A percentile compares a stretch with the other conserved stretches of the same genome.
These are phyloP conservation scores for Backusella macrospora DNA, from an alignment of 192 early-diverging fungal species.

Conservation along the genomic window DNA sequence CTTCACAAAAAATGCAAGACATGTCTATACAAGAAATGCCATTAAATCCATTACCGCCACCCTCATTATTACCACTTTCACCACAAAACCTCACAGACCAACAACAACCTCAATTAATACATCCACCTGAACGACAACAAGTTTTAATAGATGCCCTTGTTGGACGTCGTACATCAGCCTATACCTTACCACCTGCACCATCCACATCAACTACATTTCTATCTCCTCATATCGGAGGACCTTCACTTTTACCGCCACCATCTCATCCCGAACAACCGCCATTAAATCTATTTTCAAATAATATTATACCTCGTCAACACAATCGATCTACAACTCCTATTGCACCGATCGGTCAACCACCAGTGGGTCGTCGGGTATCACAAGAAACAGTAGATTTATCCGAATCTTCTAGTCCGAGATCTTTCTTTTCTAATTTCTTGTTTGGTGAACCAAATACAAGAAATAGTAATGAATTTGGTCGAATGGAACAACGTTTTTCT, in stretches of 20 bases:
- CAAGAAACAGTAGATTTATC: not conserved
- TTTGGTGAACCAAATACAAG: conserved; percentile 20
- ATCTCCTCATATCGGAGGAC: not conserved
- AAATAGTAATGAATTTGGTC: not conserved
- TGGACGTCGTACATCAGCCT: not conserved
- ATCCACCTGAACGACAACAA: conserved; percentile 15
- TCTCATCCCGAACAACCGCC: not conserved
- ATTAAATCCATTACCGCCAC: not conserved
- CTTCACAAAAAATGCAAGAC: not conserved
- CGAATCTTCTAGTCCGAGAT: not conserved
- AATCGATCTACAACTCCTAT: not conserved
- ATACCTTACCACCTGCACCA: not conserved
- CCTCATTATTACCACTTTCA: not conserved
- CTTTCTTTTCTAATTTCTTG: conserved; percentile 35
- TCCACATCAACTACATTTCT: not conserved
- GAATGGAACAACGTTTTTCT: not conserved
- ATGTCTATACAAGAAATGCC: not conserved
- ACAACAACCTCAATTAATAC: not conserved
- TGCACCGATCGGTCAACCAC: conserved; percentile 20
- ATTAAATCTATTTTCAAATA: not conserved
- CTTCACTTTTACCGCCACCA: not conserved
- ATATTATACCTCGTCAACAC: not conserved
- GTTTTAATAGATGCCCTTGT: conserved; percentile 25
- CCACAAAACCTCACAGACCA: not conserved
- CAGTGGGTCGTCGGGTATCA: conserved; percentile 6